Conservation (phyloP, 2,329 filamentous ascomycete species). For the Cryphonectria naterciae region DNA sequence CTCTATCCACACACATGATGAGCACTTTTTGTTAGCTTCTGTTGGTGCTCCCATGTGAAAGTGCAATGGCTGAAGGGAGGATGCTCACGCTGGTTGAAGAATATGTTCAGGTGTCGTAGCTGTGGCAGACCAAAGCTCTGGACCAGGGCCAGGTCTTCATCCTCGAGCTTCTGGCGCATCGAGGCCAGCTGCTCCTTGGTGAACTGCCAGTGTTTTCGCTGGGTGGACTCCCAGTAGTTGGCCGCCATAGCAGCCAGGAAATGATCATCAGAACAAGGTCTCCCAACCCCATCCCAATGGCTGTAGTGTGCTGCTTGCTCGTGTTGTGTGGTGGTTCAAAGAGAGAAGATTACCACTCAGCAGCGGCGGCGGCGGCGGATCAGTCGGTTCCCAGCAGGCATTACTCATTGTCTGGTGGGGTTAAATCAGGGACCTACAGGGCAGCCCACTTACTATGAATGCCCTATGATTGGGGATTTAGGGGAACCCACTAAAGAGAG, state of each 20-base stretch:
- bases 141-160: constrained; percentile 73
- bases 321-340: not conserved
- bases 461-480: constrained; percentile 7
- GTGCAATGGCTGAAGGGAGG: constrained; percentile 10
- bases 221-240: constrained; percentile 96
- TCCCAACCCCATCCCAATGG: too few relatives aligned
- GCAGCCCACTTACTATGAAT: not conserved
- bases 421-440: not conserved
- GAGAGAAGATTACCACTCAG: not conserved
- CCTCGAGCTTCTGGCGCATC: constrained; percentile 76
- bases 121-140: constrained; percentile 84
- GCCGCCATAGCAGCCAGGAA: constrained; percentile 71
- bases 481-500: not conserved
- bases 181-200: constrained; percentile 78
- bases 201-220: constrained; percentile 89
- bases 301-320: constrained; percentile 13
- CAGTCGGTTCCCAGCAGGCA: constrained; percentile 32
- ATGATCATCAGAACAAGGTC: not conserved
- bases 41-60: not conserved
- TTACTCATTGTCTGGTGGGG: not conserved
- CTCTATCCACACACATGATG: constrained; percentile 52
- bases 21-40: constrained; percentile 15
- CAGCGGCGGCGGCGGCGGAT: constrained; percentile 1
- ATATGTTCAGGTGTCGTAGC: constrained; percentile 81
- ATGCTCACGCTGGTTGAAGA: constrained; percentile 81